phyloP scores from a whole-genome alignment of 1,139 yeast genomes.

The Magnusiomyces suaveolens region DNA sequence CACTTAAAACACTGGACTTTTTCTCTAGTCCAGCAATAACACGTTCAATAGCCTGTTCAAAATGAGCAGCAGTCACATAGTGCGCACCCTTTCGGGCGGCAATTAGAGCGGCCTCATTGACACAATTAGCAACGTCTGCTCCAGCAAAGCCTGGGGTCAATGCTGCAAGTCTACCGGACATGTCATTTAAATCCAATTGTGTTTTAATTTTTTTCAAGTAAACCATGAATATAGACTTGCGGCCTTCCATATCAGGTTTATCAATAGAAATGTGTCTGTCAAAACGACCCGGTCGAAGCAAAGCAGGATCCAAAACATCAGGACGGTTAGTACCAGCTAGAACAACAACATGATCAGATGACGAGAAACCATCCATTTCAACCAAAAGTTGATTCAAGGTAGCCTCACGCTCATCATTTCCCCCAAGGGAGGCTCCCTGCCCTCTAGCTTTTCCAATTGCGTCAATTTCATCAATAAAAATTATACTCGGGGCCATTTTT shows the following conservation, averaged over 20 bases:
- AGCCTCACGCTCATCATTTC: conserved; percentile 93
- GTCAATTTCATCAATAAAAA: conserved; percentile 94
- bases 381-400: conserved; percentile 90
- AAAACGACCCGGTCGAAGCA: conserved; percentile 96
- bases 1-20: conserved; percentile 70
- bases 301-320: conserved; percentile 84
- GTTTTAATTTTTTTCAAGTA: conserved; percentile 63
- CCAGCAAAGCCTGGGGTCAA: conserved; percentile 97
- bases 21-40: conserved; percentile 94
- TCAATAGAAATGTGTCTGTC: conserved; percentile 90
- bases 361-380: conserved; percentile 95
- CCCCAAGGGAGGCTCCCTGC: conserved; percentile 72
- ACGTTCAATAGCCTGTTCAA: conserved; percentile 93
- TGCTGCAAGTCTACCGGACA: conserved; percentile 85
- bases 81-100: conserved; percentile 79
- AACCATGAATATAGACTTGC: conserved; percentile 83
- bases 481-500: conserved; percentile 84
- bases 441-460: conserved; percentile 95
- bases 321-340: conserved; percentile 95
- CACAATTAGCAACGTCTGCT: conserved; percentile 94
- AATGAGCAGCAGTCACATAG: conserved; percentile 64
- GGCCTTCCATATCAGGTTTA: conserved; percentile 85
- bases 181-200: conserved; percentile 39
- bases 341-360: conserved; percentile 87
- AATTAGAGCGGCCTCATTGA: conserved; percentile 93